phyloP scores from a whole-genome alignment of 495 filamentous ascomycete species.

The Penicillium tannophilum region DNA sequence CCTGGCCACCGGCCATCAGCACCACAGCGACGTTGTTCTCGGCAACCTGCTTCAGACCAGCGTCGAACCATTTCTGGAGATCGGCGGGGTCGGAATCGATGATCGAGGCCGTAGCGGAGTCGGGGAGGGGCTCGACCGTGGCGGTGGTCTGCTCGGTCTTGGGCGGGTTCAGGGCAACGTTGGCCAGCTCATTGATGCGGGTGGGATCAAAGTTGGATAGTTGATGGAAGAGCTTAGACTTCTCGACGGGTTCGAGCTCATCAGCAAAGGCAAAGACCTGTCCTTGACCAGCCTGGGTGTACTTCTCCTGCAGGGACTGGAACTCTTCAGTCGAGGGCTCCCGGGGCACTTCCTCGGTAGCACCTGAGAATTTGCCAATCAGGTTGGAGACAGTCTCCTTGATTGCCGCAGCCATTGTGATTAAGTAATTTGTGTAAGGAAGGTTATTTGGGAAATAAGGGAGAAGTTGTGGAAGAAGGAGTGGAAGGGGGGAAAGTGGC shows the following conservation, averaged over 20 bases:
- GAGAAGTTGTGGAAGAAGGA: not conserved
- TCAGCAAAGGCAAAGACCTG: conserved; percentile 95
- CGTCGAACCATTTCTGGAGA: conserved; percentile 80
- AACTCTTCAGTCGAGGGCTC: conserved; percentile 75
- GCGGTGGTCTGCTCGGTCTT: conserved; percentile 50
- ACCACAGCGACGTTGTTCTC: conserved; percentile 93
- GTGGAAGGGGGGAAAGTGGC: conserved; percentile 9
- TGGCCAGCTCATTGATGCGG: conserved; percentile 80
- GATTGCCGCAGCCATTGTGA: conserved; percentile 44
- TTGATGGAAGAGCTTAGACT: conserved; percentile 79
- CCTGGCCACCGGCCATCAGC: conserved; percentile 95
- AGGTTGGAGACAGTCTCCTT: conserved; percentile 59
- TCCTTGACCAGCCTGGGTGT: conserved; percentile 75
- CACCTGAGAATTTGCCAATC: conserved; percentile 56
- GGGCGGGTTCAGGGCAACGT: conserved; percentile 79
- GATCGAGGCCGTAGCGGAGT: conserved; percentile 85
- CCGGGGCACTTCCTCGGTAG: conserved; percentile 48
- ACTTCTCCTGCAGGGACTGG: conserved; percentile 74
- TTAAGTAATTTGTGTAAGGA: conserved; percentile 3
- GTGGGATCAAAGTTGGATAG: conserved; percentile 76
- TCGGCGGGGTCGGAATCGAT: conserved; percentile 83
- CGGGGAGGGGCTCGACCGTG: conserved; percentile 84
- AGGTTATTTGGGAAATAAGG: conserved; percentile 7
- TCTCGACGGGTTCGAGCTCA: conserved; percentile 68
- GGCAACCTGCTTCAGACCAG: conserved; percentile 82